These are phyloP conservation scores for Xylaria sp. DNA, from an alignment of 2,329 filamentous ascomycete genomes.

Conservation along the genomic window DNA sequence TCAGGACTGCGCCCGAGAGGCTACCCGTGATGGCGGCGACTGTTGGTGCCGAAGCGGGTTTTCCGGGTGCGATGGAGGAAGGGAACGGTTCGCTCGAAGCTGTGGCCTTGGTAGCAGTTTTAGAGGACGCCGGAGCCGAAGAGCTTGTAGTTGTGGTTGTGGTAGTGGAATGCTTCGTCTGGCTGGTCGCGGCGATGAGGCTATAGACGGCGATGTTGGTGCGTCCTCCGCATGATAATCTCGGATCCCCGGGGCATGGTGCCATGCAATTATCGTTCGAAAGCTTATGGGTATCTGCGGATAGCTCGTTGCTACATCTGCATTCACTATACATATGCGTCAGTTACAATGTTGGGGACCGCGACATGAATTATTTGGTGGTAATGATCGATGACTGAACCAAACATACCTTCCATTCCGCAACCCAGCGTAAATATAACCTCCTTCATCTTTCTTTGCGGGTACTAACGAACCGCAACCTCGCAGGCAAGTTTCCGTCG, in stretches of 20 bases:
- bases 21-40: conserved; percentile 36
- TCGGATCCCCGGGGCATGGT: conserved; percentile 34
- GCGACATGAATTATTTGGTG: not conserved
- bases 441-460: not conserved
- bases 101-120: not conserved
- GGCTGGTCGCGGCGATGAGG: conserved; percentile 7
- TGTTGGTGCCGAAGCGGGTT: conserved; percentile 21
- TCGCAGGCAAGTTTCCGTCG: conserved; percentile 32
- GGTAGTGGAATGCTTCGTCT: not conserved
- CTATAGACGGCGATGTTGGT: conserved; percentile 34
- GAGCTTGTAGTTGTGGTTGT: not conserved
- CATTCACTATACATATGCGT: conserved; percentile 30
- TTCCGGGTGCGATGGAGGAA: not conserved
- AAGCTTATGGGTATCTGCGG: conserved; percentile 27
- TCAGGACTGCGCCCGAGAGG: conserved; percentile 34
- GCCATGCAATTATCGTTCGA: conserved; percentile 31
- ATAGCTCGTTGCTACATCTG: conserved; percentile 33
- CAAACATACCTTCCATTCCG: conserved; percentile 36
- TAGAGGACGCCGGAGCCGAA: not conserved
- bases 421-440: conserved; percentile 33
- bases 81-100: not conserved
- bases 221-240: conserved; percentile 34
- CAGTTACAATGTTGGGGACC: not conserved
- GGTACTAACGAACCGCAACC: conserved; percentile 28
- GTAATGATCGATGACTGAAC: not conserved